Percentiles rank a stretch among this genome's conserved stretches.
Conservation (phyloP, 495 filamentous ascomycete species). For the Aspergillus nidulans region DNA sequence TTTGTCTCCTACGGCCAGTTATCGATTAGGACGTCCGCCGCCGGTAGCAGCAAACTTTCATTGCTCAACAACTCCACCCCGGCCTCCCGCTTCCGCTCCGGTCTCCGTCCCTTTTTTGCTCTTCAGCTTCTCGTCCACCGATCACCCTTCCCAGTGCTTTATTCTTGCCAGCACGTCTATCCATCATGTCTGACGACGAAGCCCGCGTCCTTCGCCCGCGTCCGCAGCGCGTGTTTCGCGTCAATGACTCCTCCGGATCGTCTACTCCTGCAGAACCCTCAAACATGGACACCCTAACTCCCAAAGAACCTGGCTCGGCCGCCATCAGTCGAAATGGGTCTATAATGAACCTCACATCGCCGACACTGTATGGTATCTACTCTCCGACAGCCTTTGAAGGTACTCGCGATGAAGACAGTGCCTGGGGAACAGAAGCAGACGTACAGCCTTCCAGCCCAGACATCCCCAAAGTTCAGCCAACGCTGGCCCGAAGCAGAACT, state of each 20-base stretch:
- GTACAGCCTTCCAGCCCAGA: constrained; percentile 52
- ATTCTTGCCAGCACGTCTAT: neutral
- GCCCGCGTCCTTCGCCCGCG: constrained; percentile 63
- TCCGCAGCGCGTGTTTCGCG: constrained; percentile 70
- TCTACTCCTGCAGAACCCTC: constrained; percentile 41
- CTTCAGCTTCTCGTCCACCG: neutral
- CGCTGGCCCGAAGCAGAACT: constrained; percentile 15
- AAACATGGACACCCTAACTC: constrained; percentile 30
- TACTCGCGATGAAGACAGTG: constrained; percentile 47
- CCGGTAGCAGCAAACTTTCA: neutral
- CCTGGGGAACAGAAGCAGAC: constrained; percentile 73
- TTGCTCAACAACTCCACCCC: neutral
- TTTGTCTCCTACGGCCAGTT: neutral
- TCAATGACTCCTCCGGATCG: constrained; percentile 51
- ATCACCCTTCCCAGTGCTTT: neutral
- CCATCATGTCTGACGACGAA: constrained; percentile 42
- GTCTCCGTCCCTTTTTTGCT: neutral
- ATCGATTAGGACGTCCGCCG: neutral
- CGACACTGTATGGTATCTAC: constrained; percentile 90
- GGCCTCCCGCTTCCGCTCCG: neutral
- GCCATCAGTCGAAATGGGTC: constrained; percentile 63
- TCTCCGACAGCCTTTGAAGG: constrained; percentile 56
- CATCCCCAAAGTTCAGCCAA: constrained; percentile 21
- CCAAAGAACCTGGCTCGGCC: constrained; percentile 28
- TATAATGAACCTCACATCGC: constrained; percentile 79